Base-by-base conservation (phyloP, 805 yeast genomes). In the Sugiyamaella mastotermitis region DNA sequence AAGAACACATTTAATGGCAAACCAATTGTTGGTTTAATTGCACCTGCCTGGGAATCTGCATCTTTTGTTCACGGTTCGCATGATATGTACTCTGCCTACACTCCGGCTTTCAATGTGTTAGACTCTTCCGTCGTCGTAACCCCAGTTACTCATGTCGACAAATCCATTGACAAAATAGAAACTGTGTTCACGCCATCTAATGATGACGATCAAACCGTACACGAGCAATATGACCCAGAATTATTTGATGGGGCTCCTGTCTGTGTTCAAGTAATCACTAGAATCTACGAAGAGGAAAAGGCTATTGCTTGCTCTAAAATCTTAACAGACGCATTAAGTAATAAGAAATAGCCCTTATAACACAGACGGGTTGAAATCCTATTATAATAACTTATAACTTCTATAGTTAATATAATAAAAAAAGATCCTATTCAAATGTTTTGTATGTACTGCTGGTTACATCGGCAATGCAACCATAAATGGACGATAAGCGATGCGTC, bases 261-360 rank as follows among this genome's bases (percentile, higher is more conserved):
- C 5, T 62, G 69, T 3, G 47, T 76, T 8, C 84, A 78, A 52
- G 43, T 78, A 15, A 66, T 74, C 15, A 70, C 78, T 20, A 62
- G 71, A 40, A 64, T 78, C 38, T 70, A 68, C 40, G 69, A 76
- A 41, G 86, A 79, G 49, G 85, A 79, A 49, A 71, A 72, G 49
- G 68, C 69, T 3, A 53, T 76, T 22, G 64, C 24, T n/a, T 50
- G 69, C 45, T 44, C 45, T 17, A 32, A 30, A 15, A 23, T 32
- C 5, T 25, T 41, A 9, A 26, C 36, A 28, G 42, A 37, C 16
- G 45, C 45, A 4, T 29, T 41, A n/a, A 27, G n/a, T n/a, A n/a
- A n/a, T n/a, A n/a, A n/a, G n/a, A n/a, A n/a, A n/a, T n/a, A n/a
- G n/a, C n/a, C n/a, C n/a, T n/a, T n/a, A n/a, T n/a, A n/a, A n/a